These are phyloP conservation scores for Cryptococcus maquisensis DNA, from an alignment of 1,284 basidiomycete species.

Conservation along the genomic window DNA sequence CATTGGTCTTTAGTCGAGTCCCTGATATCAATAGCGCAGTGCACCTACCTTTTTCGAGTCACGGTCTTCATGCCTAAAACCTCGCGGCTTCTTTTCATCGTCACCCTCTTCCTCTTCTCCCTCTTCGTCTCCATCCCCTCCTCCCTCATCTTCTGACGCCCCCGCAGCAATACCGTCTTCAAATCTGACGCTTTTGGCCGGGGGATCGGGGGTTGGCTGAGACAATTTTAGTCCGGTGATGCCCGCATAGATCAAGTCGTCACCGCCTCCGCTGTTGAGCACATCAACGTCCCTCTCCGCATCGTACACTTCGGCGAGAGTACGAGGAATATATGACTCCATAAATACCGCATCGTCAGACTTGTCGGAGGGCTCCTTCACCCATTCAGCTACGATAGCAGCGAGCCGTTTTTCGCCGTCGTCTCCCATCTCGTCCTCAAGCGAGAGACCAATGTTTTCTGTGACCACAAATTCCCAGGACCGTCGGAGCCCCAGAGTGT, in stretches of 20 bases:
- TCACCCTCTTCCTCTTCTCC: constrained; percentile 44
- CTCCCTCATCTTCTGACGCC: not conserved
- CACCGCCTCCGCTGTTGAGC: constrained; percentile 64
- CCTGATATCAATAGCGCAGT: not conserved
- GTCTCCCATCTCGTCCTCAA: constrained; percentile 21
- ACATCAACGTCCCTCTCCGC: constrained; percentile 82
- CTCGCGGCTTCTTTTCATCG: constrained; percentile 59
- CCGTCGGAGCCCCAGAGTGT: constrained; percentile 71
- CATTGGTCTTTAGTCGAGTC: not conserved
- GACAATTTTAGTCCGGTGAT: constrained; percentile 67
- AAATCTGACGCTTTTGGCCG: constrained; percentile 3
- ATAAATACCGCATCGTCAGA: constrained; percentile 80
- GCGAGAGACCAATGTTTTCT: constrained; percentile 46
- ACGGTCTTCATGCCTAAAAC: constrained; percentile 84
- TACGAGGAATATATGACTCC: constrained; percentile 85
- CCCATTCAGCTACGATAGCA: constrained; percentile 54
- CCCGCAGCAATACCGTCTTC: not conserved
- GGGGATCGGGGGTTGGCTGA: constrained; percentile 6
- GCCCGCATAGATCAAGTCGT: constrained; percentile 75
- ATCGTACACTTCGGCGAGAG: constrained; percentile 84
- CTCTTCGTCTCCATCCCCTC: constrained; percentile 4
- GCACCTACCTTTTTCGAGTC: constrained; percentile 77
- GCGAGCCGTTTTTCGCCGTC: constrained; percentile 44
- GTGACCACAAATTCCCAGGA: constrained; percentile 85
- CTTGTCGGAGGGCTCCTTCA: constrained; percentile 45